Evolutionary conservation across 805 yeast species (phyloP), one percentile per base, ranked within the genome.

Genomic region (Yamadazyma kitorensis): DNA sequence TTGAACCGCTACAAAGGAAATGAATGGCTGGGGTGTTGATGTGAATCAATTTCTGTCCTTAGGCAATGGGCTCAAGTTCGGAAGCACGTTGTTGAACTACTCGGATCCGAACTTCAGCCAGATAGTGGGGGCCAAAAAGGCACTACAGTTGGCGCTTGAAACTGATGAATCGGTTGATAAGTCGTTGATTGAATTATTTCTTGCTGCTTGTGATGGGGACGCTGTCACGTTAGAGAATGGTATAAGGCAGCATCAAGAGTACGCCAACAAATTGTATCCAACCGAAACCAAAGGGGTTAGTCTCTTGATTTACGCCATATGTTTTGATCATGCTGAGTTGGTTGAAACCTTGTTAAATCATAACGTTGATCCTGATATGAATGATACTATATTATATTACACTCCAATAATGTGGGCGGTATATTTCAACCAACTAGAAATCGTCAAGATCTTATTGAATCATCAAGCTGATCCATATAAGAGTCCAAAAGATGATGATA

Each of bases 391-490:
- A 15, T 52, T 74, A 16, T 68, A 74, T 2, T 79, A 76, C 55
- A 73, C 86, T 0, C 86, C 96, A 8, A 56, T 85, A 28, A 86
- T 85, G 93, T 86, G 95, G 95, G 89, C 94, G 0, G 76, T 86
- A 3, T 73, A 79, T 45, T 68, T 80, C 44, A 73, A 78, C 34
- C 75, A 76, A 34, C 55, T 72, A 39, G 68, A 70, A 9, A 68
- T 82, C 28, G 79, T 76, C 11, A 72, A 75, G 29, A 58, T 71
- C 36, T 59, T 86, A 39, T 56, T 87, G 34, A 74, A 76, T 27
- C 68, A 69, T 37, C 83, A 81, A 23, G 91, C 89, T 0, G 82
- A 80, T 40, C 77, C 79, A 1, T 65, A 71, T 25, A 58, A 72
- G 29, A 12, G 46, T 9, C 56, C 58, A 5, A 36, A 44, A 17